Percentiles rank a stretch among this genome's conserved stretches.
These are phyloP conservation scores for Fusarium gaditjirri DNA, from an alignment of 2,329 filamentous ascomycete genomes.

Conservation along the genomic window DNA sequence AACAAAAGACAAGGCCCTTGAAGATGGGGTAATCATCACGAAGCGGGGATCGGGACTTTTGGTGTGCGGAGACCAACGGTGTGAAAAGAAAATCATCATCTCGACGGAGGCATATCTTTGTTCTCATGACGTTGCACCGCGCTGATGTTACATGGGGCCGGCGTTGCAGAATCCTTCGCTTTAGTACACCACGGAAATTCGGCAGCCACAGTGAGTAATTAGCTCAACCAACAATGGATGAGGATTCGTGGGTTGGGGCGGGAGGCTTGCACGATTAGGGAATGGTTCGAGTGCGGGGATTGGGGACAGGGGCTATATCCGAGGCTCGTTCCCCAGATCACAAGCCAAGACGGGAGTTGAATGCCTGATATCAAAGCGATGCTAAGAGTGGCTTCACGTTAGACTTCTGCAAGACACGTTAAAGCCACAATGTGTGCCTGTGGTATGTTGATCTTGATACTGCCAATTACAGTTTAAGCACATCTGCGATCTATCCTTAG, in stretches of 20 bases:
- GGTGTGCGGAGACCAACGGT: not conserved
- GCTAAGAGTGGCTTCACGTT: not conserved
- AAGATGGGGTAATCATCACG: not conserved
- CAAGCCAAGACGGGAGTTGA: slow-evolving; percentile 25
- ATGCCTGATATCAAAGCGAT: not conserved
- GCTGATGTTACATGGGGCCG: slow-evolving; percentile 1
- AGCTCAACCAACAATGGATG: slow-evolving; percentile 3
- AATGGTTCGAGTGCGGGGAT: slow-evolving; percentile 25
- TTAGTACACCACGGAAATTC: slow-evolving; percentile 7
- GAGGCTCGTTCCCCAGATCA: slow-evolving; percentile 33
- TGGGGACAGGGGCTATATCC: slow-evolving; percentile 27
- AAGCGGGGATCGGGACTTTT: slow-evolving; percentile 24
- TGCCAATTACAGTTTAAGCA: not conserved
- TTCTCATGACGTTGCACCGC: slow-evolving; percentile 9
- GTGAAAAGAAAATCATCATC: not conserved
- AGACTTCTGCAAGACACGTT: slow-evolving; percentile 18
- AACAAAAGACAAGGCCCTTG: not conserved
- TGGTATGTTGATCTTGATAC: not conserved
- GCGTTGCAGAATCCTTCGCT: slow-evolving; percentile 2
- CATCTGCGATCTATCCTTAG: not conserved
- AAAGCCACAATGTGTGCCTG: slow-evolving; percentile 8
- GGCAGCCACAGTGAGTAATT: slow-evolving; percentile 16
- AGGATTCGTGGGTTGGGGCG: not conserved
- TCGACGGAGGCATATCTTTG: not conserved
- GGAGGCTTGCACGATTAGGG: slow-evolving; percentile 28